Conservation (phyloP, 805 yeast genomes). For the Candida nitratophila region DNA sequence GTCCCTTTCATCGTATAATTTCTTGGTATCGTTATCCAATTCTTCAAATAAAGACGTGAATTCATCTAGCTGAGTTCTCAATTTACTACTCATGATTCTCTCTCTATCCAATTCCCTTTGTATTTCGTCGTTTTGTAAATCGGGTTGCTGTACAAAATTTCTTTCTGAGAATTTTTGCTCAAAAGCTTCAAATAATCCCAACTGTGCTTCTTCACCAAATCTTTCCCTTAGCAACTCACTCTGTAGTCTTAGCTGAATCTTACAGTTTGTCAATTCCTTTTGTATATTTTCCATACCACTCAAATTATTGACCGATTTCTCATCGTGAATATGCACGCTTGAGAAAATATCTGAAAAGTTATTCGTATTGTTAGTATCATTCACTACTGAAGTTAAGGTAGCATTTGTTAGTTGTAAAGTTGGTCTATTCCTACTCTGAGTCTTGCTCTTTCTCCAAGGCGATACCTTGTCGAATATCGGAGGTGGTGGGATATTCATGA, state of each 20-base stretch:
- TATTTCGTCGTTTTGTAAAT: no score
- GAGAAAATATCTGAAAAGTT: background rate
- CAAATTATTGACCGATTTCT: conserved; percentile 2
- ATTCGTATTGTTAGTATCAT: background rate
- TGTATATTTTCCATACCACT: conserved; percentile 21
- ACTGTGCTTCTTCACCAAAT: conserved; percentile 10
- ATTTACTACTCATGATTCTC: background rate
- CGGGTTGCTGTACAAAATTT: no score
- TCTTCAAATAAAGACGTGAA: background rate
- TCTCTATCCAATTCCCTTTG: background rate
- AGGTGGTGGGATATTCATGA: background rate
- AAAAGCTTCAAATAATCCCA: conserved; percentile 8
- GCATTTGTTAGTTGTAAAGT: background rate
- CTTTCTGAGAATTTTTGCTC: conserved; percentile 9
- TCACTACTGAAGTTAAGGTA: background rate
- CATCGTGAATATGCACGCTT: background rate
- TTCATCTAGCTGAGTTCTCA: background rate
- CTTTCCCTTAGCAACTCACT: conserved; percentile 21
- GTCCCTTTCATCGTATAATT: conserved; percentile 11
- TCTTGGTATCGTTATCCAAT: conserved; percentile 8
- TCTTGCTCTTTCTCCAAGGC: background rate
- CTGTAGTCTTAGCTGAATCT: conserved; percentile 25
- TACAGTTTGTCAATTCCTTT: conserved; percentile 26
- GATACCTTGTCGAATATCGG: background rate
- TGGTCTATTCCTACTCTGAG: background rate